Conservation (phyloP, 305 asterid species). For the Fraxinus ornus region DNA sequence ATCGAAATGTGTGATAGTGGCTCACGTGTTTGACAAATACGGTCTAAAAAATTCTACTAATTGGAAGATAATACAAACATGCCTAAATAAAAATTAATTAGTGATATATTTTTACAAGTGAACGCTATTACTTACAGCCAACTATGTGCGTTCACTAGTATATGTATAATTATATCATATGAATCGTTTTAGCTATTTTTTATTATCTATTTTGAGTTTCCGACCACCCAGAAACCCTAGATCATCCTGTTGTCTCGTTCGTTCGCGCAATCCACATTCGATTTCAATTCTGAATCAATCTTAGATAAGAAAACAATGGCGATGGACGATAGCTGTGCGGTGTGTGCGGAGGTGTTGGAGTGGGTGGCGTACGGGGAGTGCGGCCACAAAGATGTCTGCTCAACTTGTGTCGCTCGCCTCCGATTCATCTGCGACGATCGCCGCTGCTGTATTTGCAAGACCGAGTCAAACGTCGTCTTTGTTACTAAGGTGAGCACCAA, state of each 20-base stretch:
- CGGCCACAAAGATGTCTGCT: slow-evolving; percentile 97
- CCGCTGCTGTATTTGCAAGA: slow-evolving; percentile 94
- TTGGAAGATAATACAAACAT: no score
- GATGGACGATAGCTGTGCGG: slow-evolving; percentile 98
- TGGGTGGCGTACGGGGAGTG: slow-evolving; percentile 98
- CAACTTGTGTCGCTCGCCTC: slow-evolving; percentile 97
- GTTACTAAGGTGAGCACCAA: slow-evolving; percentile 69
- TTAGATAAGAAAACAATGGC: not conserved
- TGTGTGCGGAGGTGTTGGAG: slow-evolving; percentile 91
- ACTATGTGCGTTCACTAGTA: no score
- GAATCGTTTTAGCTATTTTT: not conserved
- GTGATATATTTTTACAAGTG: no score
- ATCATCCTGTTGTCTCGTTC: slow-evolving; percentile 16
- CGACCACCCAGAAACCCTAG: slow-evolving; percentile 23
- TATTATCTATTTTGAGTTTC: not conserved
- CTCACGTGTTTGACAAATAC: no score
- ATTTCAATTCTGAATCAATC: slow-evolving; percentile 20
- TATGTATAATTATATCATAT: no score
- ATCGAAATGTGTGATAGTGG: no score
- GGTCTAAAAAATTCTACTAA: no score
- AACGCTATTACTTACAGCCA: no score
- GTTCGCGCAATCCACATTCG: not conserved
- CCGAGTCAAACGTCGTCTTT: slow-evolving; percentile 62
- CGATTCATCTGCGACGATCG: slow-evolving; percentile 95
- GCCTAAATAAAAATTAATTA: no score